Percentiles rank a stretch among this genome's conserved stretches.
phyloP scores from a whole-genome alignment of 495 filamentous ascomycete genomes.

The Talaromyces stipitatus region DNA sequence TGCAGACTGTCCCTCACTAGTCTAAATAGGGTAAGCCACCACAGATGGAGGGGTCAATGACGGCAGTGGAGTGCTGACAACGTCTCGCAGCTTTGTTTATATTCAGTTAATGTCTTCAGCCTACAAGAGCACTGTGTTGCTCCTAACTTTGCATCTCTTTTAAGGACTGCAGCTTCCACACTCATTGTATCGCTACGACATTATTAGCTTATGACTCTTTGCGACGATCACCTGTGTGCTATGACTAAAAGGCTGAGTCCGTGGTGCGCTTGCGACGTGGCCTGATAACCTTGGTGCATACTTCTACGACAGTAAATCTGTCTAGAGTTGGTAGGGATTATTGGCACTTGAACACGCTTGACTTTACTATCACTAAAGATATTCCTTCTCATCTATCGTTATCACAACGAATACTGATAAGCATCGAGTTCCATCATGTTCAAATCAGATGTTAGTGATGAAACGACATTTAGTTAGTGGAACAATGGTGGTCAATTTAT shows the following conservation, averaged over 20 bases:
- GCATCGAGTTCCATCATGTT: slow-evolving; percentile 1
- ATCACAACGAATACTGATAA: neutral
- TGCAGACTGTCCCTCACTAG: neutral
- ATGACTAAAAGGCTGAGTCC: slow-evolving; percentile 20
- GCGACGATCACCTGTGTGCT: slow-evolving; percentile 1
- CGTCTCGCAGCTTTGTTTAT: neutral
- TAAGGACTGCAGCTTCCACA: neutral
- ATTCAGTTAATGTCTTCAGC: neutral
- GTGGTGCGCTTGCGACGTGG: neutral
- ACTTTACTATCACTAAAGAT: neutral
- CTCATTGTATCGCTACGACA: neutral
- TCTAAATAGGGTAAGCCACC: neutral
- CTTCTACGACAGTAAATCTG: too few species aligned
- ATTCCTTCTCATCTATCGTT: neutral
- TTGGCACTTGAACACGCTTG: too few species aligned
- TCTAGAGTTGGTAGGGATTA: too few species aligned
- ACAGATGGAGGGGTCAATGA: slow-evolving; percentile 1
- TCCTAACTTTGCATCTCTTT: neutral
- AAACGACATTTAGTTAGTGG: neutral
- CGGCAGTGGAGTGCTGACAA: slow-evolving; percentile 1
- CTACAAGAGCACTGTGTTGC: neutral
- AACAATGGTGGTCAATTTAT: neutral
- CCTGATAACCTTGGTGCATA: neutral
- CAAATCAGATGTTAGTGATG: slow-evolving; percentile 3
- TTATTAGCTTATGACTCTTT: neutral